Evolutionary conservation across 306 rosid genomes (phyloP), one percentile per base, ranked within the genome.

Genomic region (Leucaena leucocephala): DNA sequence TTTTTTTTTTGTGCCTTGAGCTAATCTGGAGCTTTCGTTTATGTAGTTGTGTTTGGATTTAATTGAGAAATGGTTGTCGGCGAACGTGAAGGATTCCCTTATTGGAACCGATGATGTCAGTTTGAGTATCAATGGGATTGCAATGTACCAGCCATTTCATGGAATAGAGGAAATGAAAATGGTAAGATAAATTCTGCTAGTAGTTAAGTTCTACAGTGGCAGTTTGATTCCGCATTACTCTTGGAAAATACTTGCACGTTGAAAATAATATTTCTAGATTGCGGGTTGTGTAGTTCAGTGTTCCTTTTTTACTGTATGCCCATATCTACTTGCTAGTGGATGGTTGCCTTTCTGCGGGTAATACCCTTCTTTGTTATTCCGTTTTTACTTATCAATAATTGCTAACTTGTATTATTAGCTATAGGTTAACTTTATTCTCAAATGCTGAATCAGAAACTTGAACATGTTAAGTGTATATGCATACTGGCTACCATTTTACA

Each of bases 11-110:
- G 22, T 15, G 55, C 35, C 58, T 76, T 69, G 34, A 52, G n/a
- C 8, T 82, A 68, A 66, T 42, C 43, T 62, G 38, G 48, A 16
- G 21, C 34, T 43, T 38, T 35, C 7, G 21, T 58, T 84, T 27
- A 5, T 64, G 81, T 76, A 95, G 98, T 64, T 95, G 75, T 81
- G 97, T 79, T 92, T 91, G 78, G 98, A 95, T 84, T 88, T 95
- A 83, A 92, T 95, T 81, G 98, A 86, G 91, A 87, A 87, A 66
- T 92, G 98, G 98, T 8, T 91, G 52, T 77, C 79, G 77, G 84
- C 84, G 82, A 95, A 91, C 71, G 80, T 77, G 78, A 88, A 74
- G 70, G 84, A 78, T 35, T 87, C 91, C 4, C 14, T 91, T 38
- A 69, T 77, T 7, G 94, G 89, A 70, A 80, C 44, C 10, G 85